A percentile compares a stretch with the other conserved stretches of the same genome.
These are phyloP conservation scores for Candida wancherniae DNA, from an alignment of 805 yeast species.

Conservation along the genomic window DNA sequence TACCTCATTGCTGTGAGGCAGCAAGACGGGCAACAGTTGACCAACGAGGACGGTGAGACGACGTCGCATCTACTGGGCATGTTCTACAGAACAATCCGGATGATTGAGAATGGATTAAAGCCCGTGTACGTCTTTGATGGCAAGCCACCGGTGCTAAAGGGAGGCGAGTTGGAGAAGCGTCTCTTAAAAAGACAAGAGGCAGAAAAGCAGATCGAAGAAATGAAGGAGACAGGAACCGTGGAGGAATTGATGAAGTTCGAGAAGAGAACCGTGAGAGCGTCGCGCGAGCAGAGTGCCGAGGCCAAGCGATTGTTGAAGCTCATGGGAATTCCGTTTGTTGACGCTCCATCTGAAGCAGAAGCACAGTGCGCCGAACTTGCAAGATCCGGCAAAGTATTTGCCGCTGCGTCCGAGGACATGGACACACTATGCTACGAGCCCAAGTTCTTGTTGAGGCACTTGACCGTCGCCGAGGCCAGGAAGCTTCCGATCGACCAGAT, in stretches of 20 bases:
- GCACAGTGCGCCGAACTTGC: slow-evolving; percentile 97
- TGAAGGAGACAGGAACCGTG: slow-evolving; percentile 74
- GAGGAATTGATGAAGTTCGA: slow-evolving; percentile 75
- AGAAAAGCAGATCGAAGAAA: slow-evolving; percentile 61
- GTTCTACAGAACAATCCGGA: slow-evolving; percentile 86
- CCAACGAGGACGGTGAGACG: slow-evolving; percentile 86
- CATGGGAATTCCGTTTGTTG: slow-evolving; percentile 94
- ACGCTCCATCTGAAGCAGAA: slow-evolving; percentile 98
- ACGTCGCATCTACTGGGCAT: slow-evolving; percentile 93
- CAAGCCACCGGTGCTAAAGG: slow-evolving; percentile 90
- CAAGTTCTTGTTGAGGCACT: slow-evolving; percentile 75
- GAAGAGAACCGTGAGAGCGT: slow-evolving; percentile 83
- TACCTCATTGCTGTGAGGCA: slow-evolving; percentile 95
- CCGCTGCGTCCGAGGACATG: slow-evolving; percentile 99
- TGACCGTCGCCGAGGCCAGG: slow-evolving; percentile 91
- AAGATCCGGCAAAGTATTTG: slow-evolving; percentile 83
- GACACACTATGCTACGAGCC: slow-evolving; percentile 93
- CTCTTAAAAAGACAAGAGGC: slow-evolving; percentile 79
- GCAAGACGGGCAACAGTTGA: slow-evolving; percentile 90
- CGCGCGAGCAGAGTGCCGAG: slow-evolving; percentile 88
- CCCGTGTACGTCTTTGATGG: slow-evolving; percentile 98
- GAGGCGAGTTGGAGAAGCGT: slow-evolving; percentile 89
- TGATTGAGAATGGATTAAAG: slow-evolving; percentile 90
- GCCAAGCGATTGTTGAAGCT: slow-evolving; percentile 73
- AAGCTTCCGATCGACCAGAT: slow-evolving; percentile 90